Evolutionary conservation across 2,329 filamentous ascomycete species (phyloP), one percentile per base, ranked within the genome.

Genomic region (Alternaria sp.): DNA sequence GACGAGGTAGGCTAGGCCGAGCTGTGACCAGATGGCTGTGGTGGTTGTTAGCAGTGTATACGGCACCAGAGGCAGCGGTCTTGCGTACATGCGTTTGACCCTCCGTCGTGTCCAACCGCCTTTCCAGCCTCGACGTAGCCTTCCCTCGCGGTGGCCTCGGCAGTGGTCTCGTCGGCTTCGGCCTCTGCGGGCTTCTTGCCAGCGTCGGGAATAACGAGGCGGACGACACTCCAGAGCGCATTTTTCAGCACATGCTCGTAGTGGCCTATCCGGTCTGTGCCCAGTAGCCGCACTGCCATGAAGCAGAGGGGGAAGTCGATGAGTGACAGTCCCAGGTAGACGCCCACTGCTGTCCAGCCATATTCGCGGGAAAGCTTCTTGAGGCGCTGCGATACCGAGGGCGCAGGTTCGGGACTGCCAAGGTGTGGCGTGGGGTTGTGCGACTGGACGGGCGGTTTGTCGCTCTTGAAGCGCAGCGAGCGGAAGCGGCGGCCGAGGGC

Each of bases 261-360:
- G 83, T 83, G 81, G 85, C 93, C 94, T 73, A 99, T 96, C 59
- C 87, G 88, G 25, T 99, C 96, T 0, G 92, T 92, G 15, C 96
- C 96, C 2, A 97, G 86, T 56, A 89, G 83, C 61, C 90, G 88
- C 50, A 99, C 96, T 10, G 96, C 88, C 58, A 97, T 81, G 82
- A 97, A 99, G 82, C 95, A 98, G 77, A 98, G 92, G 0, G 96
- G 96, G 69, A 98, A 97, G 81, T 99, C 96, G 55, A 97, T 82
- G 40, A 92, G 91, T 45, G 92, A 94, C 58, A 99, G 82, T 1
- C 85, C 85, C 11, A 97, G 81, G 80, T 99, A 99, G 13, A 99
- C 92, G n/a, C 93, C 95, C 6, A 97, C 81, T 1, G 94, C 94
- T 4, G 92, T 87, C 93, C 94, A 98, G 44, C 96, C 96, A 80